A percentile compares a stretch with the other conserved stretches of the same genome.
These are phyloP conservation scores for Camelina sativa DNA, from an alignment of 345 rosid species.

Conservation along the genomic window DNA sequence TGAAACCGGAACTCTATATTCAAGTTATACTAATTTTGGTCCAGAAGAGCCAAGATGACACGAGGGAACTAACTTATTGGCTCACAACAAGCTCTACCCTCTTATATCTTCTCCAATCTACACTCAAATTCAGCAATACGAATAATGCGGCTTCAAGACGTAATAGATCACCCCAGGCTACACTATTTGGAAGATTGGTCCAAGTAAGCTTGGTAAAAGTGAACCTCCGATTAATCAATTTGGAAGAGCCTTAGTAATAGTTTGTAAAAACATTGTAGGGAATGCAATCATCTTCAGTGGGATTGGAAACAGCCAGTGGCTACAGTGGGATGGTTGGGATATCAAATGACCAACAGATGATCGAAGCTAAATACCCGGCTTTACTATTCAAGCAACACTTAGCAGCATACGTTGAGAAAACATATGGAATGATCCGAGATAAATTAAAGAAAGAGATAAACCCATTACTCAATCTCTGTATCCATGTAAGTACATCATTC, in stretches of 20 bases:
- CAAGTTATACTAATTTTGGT: slow-evolving; percentile 31
- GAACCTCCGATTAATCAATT: slow-evolving; percentile 18
- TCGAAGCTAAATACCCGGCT: slow-evolving; percentile 79
- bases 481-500: slow-evolving; percentile 52
- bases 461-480: slow-evolving; percentile 62
- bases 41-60: slow-evolving; percentile 55
- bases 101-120: slow-evolving; percentile 62
- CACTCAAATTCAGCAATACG: slow-evolving; percentile 61
- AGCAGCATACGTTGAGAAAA: slow-evolving; percentile 72
- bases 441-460: slow-evolving; percentile 67
- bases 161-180: slow-evolving; percentile 47
- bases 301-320: slow-evolving; percentile 57
- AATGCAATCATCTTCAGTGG: slow-evolving; percentile 51
- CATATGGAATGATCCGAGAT: slow-evolving; percentile 70
- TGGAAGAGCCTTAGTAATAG: slow-evolving; percentile 8
- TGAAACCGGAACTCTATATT: slow-evolving; percentile 4
- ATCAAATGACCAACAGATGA: slow-evolving; percentile 51
- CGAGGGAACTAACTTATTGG: slow-evolving; percentile 63
- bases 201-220: slow-evolving; percentile 50
- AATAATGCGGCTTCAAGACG: slow-evolving; percentile 49
- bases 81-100: slow-evolving; percentile 68
- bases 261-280: slow-evolving; percentile 47
- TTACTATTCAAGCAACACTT: slow-evolving; percentile 74
- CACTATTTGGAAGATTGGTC: slow-evolving; percentile 55
- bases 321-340: slow-evolving; percentile 64